Conservation (phyloP, 192 early-diverging fungal genomes). For the Podila verticillata region DNA sequence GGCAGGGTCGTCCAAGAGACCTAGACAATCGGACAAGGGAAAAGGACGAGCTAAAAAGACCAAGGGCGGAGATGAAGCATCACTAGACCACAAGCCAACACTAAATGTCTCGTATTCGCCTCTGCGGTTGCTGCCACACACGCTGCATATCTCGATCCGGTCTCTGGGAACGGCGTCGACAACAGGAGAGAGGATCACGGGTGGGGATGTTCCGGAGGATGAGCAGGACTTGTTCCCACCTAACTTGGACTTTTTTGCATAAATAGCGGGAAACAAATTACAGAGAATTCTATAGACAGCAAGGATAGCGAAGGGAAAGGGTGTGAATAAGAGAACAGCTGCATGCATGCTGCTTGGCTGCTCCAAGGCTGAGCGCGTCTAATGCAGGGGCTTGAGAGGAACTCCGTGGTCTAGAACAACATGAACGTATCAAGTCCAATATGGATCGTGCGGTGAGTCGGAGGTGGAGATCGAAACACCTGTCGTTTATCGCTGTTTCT, state of each 20-base stretch:
- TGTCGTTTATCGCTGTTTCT: too few species aligned
- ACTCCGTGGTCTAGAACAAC: too few species aligned
- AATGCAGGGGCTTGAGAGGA: too few species aligned
- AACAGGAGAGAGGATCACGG: background rate
- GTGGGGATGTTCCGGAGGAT: background rate
- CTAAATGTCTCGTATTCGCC: conserved; percentile 3
- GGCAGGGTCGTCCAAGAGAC: background rate
- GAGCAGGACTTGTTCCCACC: background rate
- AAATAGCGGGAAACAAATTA: background rate
- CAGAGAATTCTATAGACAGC: background rate
- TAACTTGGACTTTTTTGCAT: background rate
- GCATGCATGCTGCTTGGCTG: too few species aligned
- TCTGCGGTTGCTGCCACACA: background rate
- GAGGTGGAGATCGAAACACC: too few species aligned
- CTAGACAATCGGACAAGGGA: conserved; percentile 5
- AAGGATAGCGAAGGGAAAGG: too few species aligned
- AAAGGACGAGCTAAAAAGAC: background rate
- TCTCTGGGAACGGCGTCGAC: background rate
- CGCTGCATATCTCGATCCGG: background rate
- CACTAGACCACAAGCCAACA: conserved; percentile 32
- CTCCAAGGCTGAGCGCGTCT: too few species aligned
- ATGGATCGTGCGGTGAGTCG: too few species aligned
- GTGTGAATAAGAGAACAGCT: too few species aligned
- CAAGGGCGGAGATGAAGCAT: background rate
- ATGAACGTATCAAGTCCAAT: too few species aligned